Base-by-base conservation (phyloP, 345 rosid genomes). In the Citropsis articulata region DNA sequence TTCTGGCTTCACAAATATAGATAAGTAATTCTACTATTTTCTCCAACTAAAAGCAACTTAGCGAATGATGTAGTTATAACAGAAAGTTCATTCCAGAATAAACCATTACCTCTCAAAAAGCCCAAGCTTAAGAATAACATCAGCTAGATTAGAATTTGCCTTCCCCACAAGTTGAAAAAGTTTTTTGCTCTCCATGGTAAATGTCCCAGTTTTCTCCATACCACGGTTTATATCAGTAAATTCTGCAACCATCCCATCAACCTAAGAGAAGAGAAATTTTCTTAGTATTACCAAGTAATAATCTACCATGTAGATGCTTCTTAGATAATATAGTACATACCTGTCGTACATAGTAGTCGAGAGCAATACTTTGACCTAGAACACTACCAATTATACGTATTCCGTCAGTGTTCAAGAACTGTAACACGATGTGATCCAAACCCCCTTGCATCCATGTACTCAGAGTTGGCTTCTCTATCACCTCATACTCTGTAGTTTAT, bases 301-400 rank as follows among this genome's bases (percentile, higher is more conserved):
- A 25, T 31, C 55, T 35, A 36, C 19, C 64, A 38, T 21, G 18
- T 56, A 27, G 50, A 77, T 31, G 35, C 42, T 84, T 40, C 6
- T 31, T 25, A 27, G 40, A 40, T 50, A 9, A 56, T 59, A 25
- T 36, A 7, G 7, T 78, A 79, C 79, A 79, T 79, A 95, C 99
- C 98, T 96, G 99, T 68, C 98, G 94, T 36, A 93, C 98, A 79
- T 96, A 96, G 87, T 96, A 89, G 82, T 96, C 99, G 28, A 96
- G 93, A 64, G 99, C 99, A 71, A 96, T 91, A 73, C 99, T 94
- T 88, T 90, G 99, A 73, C 98, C 99, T 31, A 94, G 97, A 78
- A 96, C 98, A 81, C 98, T 90, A 19, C 99, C 97, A 71, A 96
- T 94, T 64, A 86, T 94, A 72, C 98, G 92, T 64, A 96, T 93